Evolutionary conservation across 495 filamentous ascomycete species (phyloP).

Genomic region (Penicillium psychrofluorescens): DNA sequence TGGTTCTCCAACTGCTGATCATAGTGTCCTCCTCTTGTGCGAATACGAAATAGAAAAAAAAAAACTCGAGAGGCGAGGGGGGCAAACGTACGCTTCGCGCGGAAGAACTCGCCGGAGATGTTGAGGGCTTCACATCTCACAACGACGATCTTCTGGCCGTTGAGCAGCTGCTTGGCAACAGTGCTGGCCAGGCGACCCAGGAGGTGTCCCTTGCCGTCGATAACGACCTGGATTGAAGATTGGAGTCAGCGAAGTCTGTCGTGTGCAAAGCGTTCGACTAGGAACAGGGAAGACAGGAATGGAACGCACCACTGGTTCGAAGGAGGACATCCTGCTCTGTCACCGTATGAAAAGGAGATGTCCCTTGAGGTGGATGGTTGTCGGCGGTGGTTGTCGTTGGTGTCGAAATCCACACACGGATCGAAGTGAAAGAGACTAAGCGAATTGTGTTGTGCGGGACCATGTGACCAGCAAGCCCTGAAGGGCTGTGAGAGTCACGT

Average conservation of each 20-base stretch:
- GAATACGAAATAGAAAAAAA: slow-evolving; percentile 1
- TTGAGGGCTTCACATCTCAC: slow-evolving; percentile 98
- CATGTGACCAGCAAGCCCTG: slow-evolving; percentile 12
- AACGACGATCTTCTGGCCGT: slow-evolving; percentile 98
- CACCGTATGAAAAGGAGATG: slow-evolving; percentile 35
- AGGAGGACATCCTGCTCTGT: slow-evolving; percentile 88
- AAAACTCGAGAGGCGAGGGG: slow-evolving; percentile 11
- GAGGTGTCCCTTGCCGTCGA: slow-evolving; percentile 99
- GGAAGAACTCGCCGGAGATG: slow-evolving; percentile 99
- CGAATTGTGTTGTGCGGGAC: slow-evolving; percentile 35
- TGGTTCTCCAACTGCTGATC: too few species aligned
- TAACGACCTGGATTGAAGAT: slow-evolving; percentile 62
- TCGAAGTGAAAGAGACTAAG: slow-evolving; percentile 35
- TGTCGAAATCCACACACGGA: slow-evolving; percentile 41
- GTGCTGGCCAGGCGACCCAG: slow-evolving; percentile 97
- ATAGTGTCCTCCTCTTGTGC: too few species aligned
- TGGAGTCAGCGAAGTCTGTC: slow-evolving; percentile 19
- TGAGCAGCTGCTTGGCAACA: slow-evolving; percentile 98
- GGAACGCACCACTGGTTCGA: slow-evolving; percentile 89
- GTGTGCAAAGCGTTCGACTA: not conserved
- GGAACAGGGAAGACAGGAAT: not conserved
- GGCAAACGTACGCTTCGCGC: slow-evolving; percentile 88
- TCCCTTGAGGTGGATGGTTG: slow-evolving; percentile 39
- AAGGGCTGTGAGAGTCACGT: slow-evolving; percentile 14
- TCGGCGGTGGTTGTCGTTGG: slow-evolving; percentile 46